Evolutionary conservation across 2,329 filamentous ascomycete genomes (phyloP).

Genomic region (Salinomyces thailandicus): DNA sequence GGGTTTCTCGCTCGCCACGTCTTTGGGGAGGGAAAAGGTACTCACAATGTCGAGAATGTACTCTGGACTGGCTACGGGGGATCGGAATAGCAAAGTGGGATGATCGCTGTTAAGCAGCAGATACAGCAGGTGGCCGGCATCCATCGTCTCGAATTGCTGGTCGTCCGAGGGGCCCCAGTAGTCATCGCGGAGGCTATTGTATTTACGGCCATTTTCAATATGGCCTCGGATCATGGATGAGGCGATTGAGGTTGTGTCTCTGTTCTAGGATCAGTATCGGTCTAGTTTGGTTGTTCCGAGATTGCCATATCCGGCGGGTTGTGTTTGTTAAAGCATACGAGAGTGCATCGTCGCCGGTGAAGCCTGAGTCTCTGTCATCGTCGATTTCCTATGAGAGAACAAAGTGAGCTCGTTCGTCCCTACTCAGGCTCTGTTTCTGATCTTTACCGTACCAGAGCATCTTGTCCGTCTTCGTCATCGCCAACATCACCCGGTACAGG

Average conservation of each 20-base stretch:
- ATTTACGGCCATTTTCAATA: conserved; percentile 13
- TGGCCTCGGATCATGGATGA: conserved; percentile 9
- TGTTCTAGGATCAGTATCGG: too few species aligned
- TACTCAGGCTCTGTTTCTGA: neutral
- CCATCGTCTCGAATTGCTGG: conserved; percentile 13
- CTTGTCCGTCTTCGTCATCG: neutral
- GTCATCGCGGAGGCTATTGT: conserved; percentile 9
- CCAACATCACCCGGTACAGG: neutral
- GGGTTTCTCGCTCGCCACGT: too few species aligned
- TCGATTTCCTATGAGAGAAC: conserved; percentile 1
- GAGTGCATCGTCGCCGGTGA: conserved; percentile 7
- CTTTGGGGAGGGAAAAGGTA: neutral
- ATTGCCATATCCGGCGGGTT: neutral
- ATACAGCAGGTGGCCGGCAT: conserved; percentile 9
- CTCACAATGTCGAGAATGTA: neutral
- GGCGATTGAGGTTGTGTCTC: conserved; percentile 9
- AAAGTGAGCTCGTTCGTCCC: neutral
- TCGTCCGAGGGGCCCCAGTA: conserved; percentile 13
- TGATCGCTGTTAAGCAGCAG: conserved; percentile 15
- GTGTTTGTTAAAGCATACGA: conserved; percentile 2
- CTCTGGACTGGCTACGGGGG: conserved; percentile 28
- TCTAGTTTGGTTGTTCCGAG: too few species aligned
- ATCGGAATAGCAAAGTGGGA: conserved; percentile 15
- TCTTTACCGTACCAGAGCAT: neutral
- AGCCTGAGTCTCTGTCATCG: conserved; percentile 7